Evolutionary conservation across 2,329 filamentous ascomycete species (phyloP).

Genomic region (Apiospora marii): DNA sequence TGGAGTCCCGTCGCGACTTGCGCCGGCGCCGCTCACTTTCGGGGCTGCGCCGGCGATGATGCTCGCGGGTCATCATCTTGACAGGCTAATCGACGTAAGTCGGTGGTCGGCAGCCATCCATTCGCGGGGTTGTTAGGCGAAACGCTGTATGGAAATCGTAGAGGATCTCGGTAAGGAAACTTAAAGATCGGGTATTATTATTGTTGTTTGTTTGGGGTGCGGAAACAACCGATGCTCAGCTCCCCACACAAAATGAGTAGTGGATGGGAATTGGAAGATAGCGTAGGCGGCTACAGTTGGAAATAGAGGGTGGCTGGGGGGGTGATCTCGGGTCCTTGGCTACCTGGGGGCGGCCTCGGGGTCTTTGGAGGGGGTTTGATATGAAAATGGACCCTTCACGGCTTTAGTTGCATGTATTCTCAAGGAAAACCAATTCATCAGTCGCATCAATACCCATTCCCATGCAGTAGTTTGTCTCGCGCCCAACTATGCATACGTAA

Average conservation of each 20-base stretch:
- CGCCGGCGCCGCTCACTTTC: conserved; percentile 62
- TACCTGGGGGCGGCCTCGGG: background rate
- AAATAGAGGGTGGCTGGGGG: conserved; percentile 20
- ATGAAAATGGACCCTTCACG: background rate
- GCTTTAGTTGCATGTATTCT: background rate
- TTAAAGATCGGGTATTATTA: conserved; percentile 16
- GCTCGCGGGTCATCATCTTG: conserved; percentile 58
- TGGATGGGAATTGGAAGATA: conserved; percentile 19
- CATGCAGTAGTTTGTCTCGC: conserved; percentile 11
- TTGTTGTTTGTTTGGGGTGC: conserved; percentile 20
- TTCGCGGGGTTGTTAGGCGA: conserved; percentile 14
- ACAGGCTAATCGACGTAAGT: conserved; percentile 30
- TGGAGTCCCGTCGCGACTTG: conserved; percentile 51
- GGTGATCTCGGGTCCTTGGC: background rate
- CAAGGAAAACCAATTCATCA: conserved; percentile 10
- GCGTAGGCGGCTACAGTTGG: conserved; percentile 15
- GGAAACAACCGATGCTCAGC: conserved; percentile 19
- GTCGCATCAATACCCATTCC: conserved; percentile 16
- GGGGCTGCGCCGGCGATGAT: conserved; percentile 63
- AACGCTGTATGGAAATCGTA: background rate
- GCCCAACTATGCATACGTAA: conserved; percentile 12
- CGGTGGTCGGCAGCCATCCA: conserved; percentile 21
- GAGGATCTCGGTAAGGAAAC: background rate
- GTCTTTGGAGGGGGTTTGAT: conserved; percentile 4
- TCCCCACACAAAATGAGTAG: conserved; percentile 21